Percentiles rank a stretch among this genome's conserved stretches.
phyloP scores from a whole-genome alignment of 164 flowering plant species.

The Saururus chinensis region DNA sequence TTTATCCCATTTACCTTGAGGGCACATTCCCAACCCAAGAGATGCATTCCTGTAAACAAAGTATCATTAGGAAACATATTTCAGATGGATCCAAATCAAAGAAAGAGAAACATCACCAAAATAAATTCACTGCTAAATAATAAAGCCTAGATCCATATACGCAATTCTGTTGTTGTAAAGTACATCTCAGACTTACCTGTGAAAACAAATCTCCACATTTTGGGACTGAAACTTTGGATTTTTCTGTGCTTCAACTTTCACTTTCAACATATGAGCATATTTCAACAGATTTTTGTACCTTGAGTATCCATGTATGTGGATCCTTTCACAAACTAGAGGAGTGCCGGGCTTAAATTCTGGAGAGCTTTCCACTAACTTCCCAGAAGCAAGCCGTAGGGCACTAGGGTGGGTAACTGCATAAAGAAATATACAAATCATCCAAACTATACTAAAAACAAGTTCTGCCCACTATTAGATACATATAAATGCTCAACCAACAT shows the following conservation, averaged over 20 bases:
- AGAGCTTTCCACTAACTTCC: neutral
- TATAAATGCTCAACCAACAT: too few species aligned
- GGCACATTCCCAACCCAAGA: constrained; percentile 68
- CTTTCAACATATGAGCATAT: neutral
- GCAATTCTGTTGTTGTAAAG: neutral
- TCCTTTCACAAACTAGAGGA: neutral
- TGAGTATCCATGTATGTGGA: neutral
- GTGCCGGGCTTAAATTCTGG: neutral
- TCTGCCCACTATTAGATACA: too few species aligned
- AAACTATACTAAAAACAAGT: too few species aligned
- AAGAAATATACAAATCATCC: too few species aligned
- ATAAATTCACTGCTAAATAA: neutral
- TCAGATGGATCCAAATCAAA: neutral
- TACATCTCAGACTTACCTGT: neutral
- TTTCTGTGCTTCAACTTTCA: neutral
- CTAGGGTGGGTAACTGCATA: neutral
- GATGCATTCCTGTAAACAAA: constrained; percentile 49
- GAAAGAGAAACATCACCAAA: neutral
- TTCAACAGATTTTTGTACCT: neutral
- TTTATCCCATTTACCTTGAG: constrained; percentile 68
- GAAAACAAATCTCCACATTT: neutral
- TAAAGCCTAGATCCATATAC: neutral
- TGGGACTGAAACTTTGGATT: neutral
- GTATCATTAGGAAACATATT: too few species aligned
- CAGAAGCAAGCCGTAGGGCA: neutral